A percentile compares a stretch with the other conserved stretches of the same genome.
phyloP scores from a whole-genome alignment of 345 rosid genomes.

The Citropsis articulata region DNA sequence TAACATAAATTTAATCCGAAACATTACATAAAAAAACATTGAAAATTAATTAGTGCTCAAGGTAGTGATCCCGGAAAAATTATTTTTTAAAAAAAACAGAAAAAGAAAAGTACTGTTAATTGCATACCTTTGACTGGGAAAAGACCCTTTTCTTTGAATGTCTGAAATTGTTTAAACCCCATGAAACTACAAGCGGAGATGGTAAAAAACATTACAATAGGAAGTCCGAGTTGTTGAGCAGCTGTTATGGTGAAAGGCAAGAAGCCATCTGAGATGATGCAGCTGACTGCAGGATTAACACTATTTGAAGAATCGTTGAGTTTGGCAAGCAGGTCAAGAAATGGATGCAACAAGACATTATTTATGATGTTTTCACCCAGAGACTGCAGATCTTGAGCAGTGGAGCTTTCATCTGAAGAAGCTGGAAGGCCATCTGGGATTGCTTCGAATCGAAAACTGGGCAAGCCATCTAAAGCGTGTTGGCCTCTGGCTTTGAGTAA shows the following conservation, averaged over 20 bases:
- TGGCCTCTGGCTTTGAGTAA: conserved; percentile 1
- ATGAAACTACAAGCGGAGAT: neutral
- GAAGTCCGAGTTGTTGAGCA: neutral
- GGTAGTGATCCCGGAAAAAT: neutral
- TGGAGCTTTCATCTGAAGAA: neutral
- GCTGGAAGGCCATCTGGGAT: neutral
- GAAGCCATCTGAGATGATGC: neutral
- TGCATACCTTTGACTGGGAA: neutral
- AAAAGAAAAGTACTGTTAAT: neutral
- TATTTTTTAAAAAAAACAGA: too few relatives aligned
- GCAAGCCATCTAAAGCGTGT: neutral
- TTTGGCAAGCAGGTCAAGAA: neutral
- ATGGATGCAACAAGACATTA: neutral
- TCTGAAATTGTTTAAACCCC: neutral
- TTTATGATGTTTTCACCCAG: neutral
- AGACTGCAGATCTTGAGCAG: neutral
- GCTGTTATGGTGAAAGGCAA: neutral
- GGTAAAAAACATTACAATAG: neutral
- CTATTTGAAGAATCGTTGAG: neutral
- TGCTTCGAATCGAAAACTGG: neutral
- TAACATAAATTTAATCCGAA: neutral
- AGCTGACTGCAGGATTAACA: neutral
- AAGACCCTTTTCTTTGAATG: neutral
- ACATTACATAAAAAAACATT: too few relatives aligned
- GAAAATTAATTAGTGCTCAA: neutral